Conservation (phyloP, 805 yeast species). For the Yamadazyma nakazawae region DNA sequence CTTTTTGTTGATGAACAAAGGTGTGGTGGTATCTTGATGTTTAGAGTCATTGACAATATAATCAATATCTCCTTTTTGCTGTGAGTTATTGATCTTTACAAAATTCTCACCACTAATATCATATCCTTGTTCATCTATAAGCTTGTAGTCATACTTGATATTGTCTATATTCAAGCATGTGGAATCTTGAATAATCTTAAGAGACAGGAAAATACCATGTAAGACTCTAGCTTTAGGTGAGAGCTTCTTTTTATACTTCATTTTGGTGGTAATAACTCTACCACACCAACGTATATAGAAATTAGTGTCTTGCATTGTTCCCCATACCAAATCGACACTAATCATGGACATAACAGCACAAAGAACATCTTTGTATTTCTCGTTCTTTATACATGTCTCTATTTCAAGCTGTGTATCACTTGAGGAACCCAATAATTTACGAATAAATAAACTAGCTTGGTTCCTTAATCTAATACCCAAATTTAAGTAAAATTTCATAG, state of each 20-base stretch:
- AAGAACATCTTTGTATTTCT: conserved; percentile 78
- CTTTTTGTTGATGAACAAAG: conserved; percentile 40
- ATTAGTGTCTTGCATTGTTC: conserved; percentile 82
- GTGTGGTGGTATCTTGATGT: conserved; percentile 22
- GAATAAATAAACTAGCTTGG: conserved; percentile 69
- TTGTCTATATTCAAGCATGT: conserved; percentile 46
- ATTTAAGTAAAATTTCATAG: conserved; percentile 66
- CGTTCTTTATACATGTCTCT: conserved; percentile 46
- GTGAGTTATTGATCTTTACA: conserved; percentile 6
- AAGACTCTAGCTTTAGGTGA: conserved; percentile 74
- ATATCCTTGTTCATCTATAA: conserved; percentile 29
- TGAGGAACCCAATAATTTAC: conserved; percentile 45
- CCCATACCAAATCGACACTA: conserved; percentile 86
- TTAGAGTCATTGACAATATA: conserved; percentile 17
- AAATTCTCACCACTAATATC: conserved; percentile 37
- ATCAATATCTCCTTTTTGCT: conserved; percentile 15
- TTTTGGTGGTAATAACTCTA: conserved; percentile 64
- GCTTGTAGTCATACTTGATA: conserved; percentile 21
- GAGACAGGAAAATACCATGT: conserved; percentile 73
- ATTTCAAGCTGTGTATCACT: conserved; percentile 32
- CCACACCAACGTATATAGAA: conserved; percentile 76
- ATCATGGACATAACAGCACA: conserved; percentile 85
- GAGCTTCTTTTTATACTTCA: conserved; percentile 58
- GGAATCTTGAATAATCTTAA: conserved; percentile 74
- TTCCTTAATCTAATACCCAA: conserved; percentile 71